Base-by-base conservation (phyloP, 2,329 filamentous ascomycete genomes). In the Fusarium zealandicum region DNA sequence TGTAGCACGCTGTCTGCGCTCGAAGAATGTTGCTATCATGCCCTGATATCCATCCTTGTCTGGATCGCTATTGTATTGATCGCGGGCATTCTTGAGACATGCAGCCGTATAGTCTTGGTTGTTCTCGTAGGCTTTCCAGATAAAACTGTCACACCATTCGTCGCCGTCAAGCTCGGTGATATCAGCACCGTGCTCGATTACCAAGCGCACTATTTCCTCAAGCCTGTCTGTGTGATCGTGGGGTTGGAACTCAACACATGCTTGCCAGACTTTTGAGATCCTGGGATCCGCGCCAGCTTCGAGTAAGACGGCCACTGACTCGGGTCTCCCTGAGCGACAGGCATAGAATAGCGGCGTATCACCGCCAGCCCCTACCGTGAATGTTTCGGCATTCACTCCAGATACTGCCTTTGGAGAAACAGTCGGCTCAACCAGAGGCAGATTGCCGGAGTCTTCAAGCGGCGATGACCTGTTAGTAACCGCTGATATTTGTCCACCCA, bases 241-340 rank as follows among this genome's bases (percentile, higher is more conserved):
- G 4, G 4, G 20, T 16, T 69, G 60, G 8, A 64, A 61, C 0
- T 52, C 43, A 1, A 54, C 42, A 12, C 63, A 63, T 0, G 65
- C 69, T 3, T 47, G n/a, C 7, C 66, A 51, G 5, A 66, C 37
- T 3, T 31, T 47, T 7, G 16, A 32, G 4, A 40, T 38, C 2
- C 52, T 33, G 4, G 31, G 30, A 37, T 62, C 48, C 4, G 69
- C 68, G 3, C 65, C 70, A 1, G 67, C 69, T 1, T 59, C 43
- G 4, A 73, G 59, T 1, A 73, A 44, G 12, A 72, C 52, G 0
- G 51, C 30, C 0, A 71, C 71, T 1, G 58, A 63, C 35, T 72
- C 69, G 0, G 61, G 63, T 2, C 61, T 39, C 5, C 66, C 71
- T 1, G 67, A 66, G 7, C 40, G 49, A 25, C 59, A 67, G 18